A percentile compares a stretch with the other conserved stretches of the same genome.
Conservation (phyloP, 371 early-diverging fungal species). For the Choanephora cucurbitarum region DNA sequence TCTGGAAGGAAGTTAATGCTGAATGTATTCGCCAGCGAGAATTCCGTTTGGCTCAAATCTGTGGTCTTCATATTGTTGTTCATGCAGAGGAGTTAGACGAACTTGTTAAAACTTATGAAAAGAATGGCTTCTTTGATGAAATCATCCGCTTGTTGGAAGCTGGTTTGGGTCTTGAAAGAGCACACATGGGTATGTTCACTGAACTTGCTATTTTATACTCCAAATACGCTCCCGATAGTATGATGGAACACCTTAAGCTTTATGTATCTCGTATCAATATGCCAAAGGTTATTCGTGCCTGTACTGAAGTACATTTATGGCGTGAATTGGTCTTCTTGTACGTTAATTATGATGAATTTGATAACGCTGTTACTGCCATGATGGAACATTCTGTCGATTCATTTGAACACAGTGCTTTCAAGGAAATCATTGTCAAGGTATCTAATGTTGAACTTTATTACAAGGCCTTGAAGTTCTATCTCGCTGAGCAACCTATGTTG, state of each 20-base stretch:
- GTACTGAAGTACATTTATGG: conserved; percentile 94
- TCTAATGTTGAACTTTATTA: conserved; percentile 95
- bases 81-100: conserved; percentile 96
- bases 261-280: conserved; percentile 97
- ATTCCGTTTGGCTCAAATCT: conserved; percentile 96
- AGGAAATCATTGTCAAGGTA: conserved; percentile 94
- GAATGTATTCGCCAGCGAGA: conserved; percentile 93
- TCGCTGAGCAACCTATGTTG: conserved; percentile 92
- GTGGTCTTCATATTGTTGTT: conserved; percentile 93
- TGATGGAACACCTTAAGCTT: conserved; percentile 96
- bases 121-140: conserved; percentile 88
- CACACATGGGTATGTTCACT: conserved; percentile 99
- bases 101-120: conserved; percentile 85
- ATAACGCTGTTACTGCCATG: conserved; percentile 94
- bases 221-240: conserved; percentile 89
- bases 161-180: conserved; percentile 93
- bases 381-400: conserved; percentile 92
- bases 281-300: conserved; percentile 95
- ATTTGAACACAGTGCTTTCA: conserved; percentile 95
- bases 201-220: conserved; percentile 95
- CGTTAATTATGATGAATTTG: conserved; percentile 97
- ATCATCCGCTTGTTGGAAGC: conserved; percentile 88
- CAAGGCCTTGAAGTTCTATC: conserved; percentile 95
- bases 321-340: conserved; percentile 95
- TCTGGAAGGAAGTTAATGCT: conserved; percentile 97